Base-by-base conservation (phyloP, 345 rosid species). In the Noccaea caerulescens region DNA sequence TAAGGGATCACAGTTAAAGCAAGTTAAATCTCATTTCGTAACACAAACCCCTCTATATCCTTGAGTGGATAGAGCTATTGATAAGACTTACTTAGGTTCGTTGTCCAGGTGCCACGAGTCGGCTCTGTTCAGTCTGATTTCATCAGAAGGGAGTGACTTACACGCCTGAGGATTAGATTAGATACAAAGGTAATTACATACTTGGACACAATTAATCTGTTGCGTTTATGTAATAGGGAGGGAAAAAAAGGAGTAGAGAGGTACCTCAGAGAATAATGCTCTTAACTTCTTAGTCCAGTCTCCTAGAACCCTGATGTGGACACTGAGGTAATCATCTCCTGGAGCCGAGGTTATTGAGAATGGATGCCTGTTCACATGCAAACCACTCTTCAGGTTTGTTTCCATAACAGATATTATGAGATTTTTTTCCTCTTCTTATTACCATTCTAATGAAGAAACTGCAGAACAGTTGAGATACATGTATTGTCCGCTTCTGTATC, bases 261-360 rank as follows among this genome's bases (percentile, higher is more conserved):
- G 7, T 69, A 84, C 97, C 94, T 84, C 77, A 3, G 89, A 80
- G 81, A 88, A 91, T 43, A 83, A 77, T 6, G 77, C 72, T 82
- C 79, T 76, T 39, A 91, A 87, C 23, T 84, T 85, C 14, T 58
- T 44, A 25, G 97, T 91, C 97, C 97, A 91, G 63, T 91, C 97
- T 38, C 97, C 94, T 3, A 83, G 76, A 25, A 85, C 84, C 57
- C 92, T 84, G 6, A 91, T 86, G 73, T 88, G 95, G 63, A 90
- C 90, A 56, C 97, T 90, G 4, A 90, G 76, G 76, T 85, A 69
- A 55, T 90, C 85, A 58, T 91, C 92, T 51, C 84, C 90, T 2
- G 95, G 97, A 20, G 94, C 87, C 3, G 97, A 91, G 51, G 97
- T 88, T 10, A 88, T 91, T 3, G 92, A 88, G 71, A 91, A 91